Evolutionary conservation across 2,329 filamentous ascomycete genomes (phyloP), one percentile per base, ranked within the genome.

Genomic region (Tolypocladium nubicola): DNA sequence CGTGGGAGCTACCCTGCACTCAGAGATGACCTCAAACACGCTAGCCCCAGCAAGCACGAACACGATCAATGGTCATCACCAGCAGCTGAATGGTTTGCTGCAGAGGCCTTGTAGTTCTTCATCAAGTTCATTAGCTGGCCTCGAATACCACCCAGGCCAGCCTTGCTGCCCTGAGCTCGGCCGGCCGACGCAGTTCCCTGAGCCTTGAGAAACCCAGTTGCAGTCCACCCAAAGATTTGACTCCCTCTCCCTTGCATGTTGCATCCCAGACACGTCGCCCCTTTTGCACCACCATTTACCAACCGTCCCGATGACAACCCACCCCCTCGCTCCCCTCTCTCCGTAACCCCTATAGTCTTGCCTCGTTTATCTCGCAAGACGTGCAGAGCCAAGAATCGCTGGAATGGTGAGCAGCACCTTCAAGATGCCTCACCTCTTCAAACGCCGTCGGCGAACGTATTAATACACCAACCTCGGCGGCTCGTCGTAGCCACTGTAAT

Each of bases 401-500:
- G 21, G 19, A 26, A 21, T 16, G 52, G 39, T n/a, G 10, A 49
- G 37, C 52, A 53, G 37, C 52, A 40, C 52, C 52, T 23, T 53
- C 52, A 40, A 40, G 52, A 53, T 40, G 35, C 52, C 16, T n/a
- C 14, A 30, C 37, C 35, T 11, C 23, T 53, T 53, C 53, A 43
- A 47, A 47, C 53, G 50, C 55, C 53, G 53, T 59, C 56, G 61
- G 60, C 62, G 62, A 58, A 63, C 56, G 10, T 68, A 64, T 61
- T 68, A 63, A 59, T 68, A 68, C 66, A 68, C 53, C 62, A 61
- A 60, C 54, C 57, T 58, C 57, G 62, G 63, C 58, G 57, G 61
- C 59, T 54, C 59, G 57, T 58, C 21, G 56, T 62, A 63, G 60
- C 62, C 64, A 64, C 63, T 65, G 58, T 57, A 59, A 62, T 59